A percentile compares a stretch with the other conserved stretches of the same genome.
phyloP scores from a whole-genome alignment of 345 rosid species.

The Salix caprea region DNA sequence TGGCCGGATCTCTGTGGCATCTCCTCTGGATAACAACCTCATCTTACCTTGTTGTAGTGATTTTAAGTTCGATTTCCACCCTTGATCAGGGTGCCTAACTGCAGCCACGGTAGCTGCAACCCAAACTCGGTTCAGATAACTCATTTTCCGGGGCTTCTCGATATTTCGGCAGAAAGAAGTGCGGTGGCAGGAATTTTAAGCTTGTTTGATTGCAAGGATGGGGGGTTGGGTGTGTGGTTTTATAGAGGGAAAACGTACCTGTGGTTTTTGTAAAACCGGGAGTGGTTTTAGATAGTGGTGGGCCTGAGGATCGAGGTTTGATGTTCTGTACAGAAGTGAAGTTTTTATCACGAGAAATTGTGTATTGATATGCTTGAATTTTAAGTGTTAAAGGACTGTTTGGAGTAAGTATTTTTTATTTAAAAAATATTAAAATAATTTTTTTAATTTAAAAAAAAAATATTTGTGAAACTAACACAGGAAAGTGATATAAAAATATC shows the following conservation, averaged over 20 bases:
- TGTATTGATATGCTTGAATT: not conserved
- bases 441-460: no score
- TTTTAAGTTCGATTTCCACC: constrained; percentile 43
- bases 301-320: not conserved
- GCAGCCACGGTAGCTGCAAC: constrained; percentile 72
- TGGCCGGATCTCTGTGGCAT: constrained; percentile 50
- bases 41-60: constrained; percentile 48
- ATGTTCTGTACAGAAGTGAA: not conserved
- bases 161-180: not conserved
- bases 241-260: constrained; percentile 11
- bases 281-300: not conserved
- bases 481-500: no score
- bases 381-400: no score
- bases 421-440: no score
- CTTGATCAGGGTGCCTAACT: constrained; percentile 61
- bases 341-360: not conserved
- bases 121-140: constrained; percentile 55
- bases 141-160: constrained; percentile 25
- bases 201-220: fast-evolving
- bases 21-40: constrained; percentile 29
- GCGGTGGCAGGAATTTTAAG: not conserved
- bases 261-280: constrained; percentile 1
- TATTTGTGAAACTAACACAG: no score
- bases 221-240: not conserved
- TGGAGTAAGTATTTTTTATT: no score